These are phyloP conservation scores for Yarrowia sp. DNA, from an alignment of 805 yeast genomes.

Conservation along the genomic window DNA sequence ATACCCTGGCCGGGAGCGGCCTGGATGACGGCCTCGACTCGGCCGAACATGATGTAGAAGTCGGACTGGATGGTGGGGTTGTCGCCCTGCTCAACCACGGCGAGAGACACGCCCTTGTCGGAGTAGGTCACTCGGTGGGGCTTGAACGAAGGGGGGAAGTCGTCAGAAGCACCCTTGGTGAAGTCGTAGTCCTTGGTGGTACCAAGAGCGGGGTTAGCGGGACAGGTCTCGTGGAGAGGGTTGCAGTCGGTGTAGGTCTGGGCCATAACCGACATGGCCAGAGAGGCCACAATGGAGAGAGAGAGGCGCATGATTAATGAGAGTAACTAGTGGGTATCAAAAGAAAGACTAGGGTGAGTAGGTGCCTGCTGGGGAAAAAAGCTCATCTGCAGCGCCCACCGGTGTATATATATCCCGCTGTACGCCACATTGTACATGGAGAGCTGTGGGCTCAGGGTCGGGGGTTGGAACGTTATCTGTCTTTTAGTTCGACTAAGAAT, in stretches of 20 bases:
- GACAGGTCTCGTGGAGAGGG: conserved; percentile 46
- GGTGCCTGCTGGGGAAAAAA: neutral
- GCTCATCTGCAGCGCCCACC: neutral
- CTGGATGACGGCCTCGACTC: conserved; percentile 65
- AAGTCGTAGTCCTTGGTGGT: conserved; percentile 54
- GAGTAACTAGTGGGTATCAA: neutral
- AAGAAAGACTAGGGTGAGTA: conserved; percentile 14
- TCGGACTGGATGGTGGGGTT: conserved; percentile 76
- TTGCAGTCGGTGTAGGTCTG: conserved; percentile 44
- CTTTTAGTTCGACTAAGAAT: no score
- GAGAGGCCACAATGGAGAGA: neutral
- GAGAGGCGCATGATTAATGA: conserved; percentile 4
- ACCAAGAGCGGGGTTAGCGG: conserved; percentile 63
- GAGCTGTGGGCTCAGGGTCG: no score
- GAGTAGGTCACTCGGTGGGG: conserved; percentile 43
- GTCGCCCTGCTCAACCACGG: conserved; percentile 61
- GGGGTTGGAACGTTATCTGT: no score
- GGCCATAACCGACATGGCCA: conserved; percentile 28
- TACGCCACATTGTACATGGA: neutral
- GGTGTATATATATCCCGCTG: neutral
- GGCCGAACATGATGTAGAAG: conserved; percentile 87
- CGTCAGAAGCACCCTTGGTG: conserved; percentile 40
- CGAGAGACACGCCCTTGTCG: conserved; percentile 58
- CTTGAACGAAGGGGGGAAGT: conserved; percentile 43
- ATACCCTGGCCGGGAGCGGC: conserved; percentile 82